These are phyloP conservation scores for Russula sp. DNA, from an alignment of 768 basidiomycete genomes.

Conservation along the genomic window DNA sequence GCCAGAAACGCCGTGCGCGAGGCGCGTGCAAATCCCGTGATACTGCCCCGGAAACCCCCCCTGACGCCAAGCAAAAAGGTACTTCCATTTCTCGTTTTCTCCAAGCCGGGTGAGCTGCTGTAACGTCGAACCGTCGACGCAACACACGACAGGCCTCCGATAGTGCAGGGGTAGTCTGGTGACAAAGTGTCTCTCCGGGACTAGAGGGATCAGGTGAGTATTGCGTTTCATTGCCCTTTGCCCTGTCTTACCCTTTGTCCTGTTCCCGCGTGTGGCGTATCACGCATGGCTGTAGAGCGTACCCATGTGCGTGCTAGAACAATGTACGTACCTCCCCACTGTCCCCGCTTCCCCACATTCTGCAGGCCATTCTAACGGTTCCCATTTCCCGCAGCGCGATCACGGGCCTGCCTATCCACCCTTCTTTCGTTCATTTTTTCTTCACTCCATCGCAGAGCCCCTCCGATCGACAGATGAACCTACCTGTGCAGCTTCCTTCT, in stretches of 20 bases:
- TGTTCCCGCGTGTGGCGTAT: neutral
- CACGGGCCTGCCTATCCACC: neutral
- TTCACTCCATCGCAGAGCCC: neutral
- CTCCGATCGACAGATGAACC: neutral
- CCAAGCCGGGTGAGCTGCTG: neutral
- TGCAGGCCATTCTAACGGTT: neutral
- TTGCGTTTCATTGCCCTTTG: neutral
- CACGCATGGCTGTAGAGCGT: neutral
- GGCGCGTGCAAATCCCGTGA: slow-evolving; percentile 11
- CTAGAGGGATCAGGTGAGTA: slow-evolving; percentile 1
- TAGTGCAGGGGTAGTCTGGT: neutral
- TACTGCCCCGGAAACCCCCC: neutral
- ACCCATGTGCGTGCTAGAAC: neutral
- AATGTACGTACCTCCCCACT: neutral
- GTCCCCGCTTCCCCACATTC: slow-evolving; percentile 8
- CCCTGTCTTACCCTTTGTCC: neutral
- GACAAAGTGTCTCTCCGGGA: neutral
- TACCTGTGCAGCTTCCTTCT: neutral
- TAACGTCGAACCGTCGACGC: neutral
- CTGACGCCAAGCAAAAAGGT: slow-evolving; percentile 3
- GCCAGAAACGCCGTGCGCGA: neutral
- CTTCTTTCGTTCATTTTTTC: neutral
- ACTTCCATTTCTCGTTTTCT: neutral
- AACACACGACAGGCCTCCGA: neutral
- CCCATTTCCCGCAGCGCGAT: neutral